Base-by-base conservation (phyloP, 768 basidiomycete genomes). In the Termitomyces sp. region DNA sequence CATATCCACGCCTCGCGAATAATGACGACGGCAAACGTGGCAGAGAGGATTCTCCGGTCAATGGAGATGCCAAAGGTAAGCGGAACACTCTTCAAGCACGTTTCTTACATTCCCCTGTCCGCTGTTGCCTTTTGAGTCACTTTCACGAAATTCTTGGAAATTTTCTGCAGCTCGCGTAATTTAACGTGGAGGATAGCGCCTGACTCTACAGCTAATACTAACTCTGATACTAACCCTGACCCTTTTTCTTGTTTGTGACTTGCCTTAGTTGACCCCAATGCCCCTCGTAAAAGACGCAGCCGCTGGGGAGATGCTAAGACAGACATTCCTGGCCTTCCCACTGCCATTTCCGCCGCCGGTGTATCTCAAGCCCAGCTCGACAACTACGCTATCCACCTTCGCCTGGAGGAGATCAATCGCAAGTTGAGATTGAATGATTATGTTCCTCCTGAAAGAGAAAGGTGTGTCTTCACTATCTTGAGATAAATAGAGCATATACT, bases 221-320 rank as follows among this genome's bases (percentile, higher is more conserved):
- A 79, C 76, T 74, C 12, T 73, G 57, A 72, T 77, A 86, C 84
- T 87, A 84, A 90, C 79, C 73, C 72, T 75, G 63, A 76, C 71
- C 67, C 64, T 66, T 73, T 65, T 73, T 70, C 59, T 66, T 66
- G 60, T 73, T 77, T 71, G 64, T 72, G 65, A 75, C 72, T 76
- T 68, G 71, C 63, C 63, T 65, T 72, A 90, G 89, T 84, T 80
- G 85, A 89, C 69, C 80, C 86, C 55, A 91, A 93, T 68, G 89
- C 86, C 62, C 86, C 94, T 63, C 88, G 95, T 61, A 98, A 98
- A 76, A 85, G 96, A 61, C 89, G 93, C 63, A 97, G 94, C 67
- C 90, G 97, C 56, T 99, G 95, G 95, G 97, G 97, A 62, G 96
- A 97, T 64, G 90, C 85, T 58, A 91, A 91, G 71, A 83, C 88